Evolutionary conservation across 306 rosid species (phyloP), one percentile per base, ranked within the genome.

Genomic region (Senna tora): DNA sequence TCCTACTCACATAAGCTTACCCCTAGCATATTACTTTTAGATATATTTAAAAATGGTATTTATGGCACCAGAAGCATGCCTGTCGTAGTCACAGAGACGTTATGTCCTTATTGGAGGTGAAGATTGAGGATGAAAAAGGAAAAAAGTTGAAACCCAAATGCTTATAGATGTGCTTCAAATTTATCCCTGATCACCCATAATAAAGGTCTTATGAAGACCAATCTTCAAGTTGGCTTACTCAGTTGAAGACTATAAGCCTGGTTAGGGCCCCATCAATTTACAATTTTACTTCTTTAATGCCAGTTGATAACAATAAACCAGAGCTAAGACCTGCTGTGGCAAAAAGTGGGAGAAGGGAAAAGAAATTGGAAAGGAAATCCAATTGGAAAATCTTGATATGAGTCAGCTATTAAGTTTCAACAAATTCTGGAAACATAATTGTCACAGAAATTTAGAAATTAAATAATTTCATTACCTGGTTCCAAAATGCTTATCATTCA

Each of bases 401-500:
- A 38, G 38, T 28, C 72, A 55, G 66, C 25, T 67, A 59, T 16
- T 65, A 55, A 66, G n/a, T 57, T 69, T 20, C 51, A 55, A 71
- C 63, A 68, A 50, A 62, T 21, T 43, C 36, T 67, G 13, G 38
- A 77, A 60, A 68, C 50, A 60, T 4, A 42, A 19, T 58, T 63
- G 6, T 25, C 73, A 36, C 68, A 50, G 20, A 75, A 53, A 73
- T 36, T 33, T 72, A 54, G n/a, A 71, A 60, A 73, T 43, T n/a
- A 51, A 76, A 75, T 6, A 10, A 75, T 7, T 47, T 30, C 14
- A 65, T 68, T 82, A 94, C 99, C 96, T 89, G 67, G 97, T 95
- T 65, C 79, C 96, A 62, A 95, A 95, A 64, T 84, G 91, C 73
- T 89, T 88, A 83, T 91, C 97, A 21, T 95, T 84, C 59, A 85